Evolutionary conservation across 164 flowering plant genomes (phyloP).

Genomic region (Taxillus chinensis): DNA sequence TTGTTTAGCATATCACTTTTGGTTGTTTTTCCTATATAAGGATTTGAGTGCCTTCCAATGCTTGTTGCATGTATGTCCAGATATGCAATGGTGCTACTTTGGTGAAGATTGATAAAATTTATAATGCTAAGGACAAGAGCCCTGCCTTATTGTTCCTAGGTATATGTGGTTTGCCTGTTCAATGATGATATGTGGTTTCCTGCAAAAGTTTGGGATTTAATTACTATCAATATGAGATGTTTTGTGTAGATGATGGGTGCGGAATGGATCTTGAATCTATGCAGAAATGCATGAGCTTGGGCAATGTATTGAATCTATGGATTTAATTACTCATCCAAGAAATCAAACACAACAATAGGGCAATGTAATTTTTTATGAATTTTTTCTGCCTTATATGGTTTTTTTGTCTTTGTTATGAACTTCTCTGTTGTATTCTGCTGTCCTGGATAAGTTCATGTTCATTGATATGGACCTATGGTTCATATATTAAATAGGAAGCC

Average conservation of each 20-base stretch:
- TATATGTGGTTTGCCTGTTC: conserved; percentile 15
- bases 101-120: conserved; percentile 72
- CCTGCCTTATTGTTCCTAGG: conserved; percentile 88
- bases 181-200: not conserved
- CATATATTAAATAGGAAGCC: no score
- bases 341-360: conserved; percentile 74
- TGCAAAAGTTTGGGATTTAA: not conserved
- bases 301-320: conserved; percentile 9
- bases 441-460: no score
- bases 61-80: conserved; percentile 21
- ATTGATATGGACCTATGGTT: no score
- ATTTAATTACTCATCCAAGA: conserved; percentile 71
- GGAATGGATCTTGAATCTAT: conserved; percentile 85
- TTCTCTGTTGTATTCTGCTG: no score
- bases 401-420: not conserved
- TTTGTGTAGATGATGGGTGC: conserved; percentile 77
- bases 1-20: no score
- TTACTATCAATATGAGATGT: not conserved
- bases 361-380: conserved; percentile 43
- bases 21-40: no score
- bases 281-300: conserved; percentile 92
- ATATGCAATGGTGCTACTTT: conserved; percentile 77
- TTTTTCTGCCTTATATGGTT: not conserved
- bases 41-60: no score
- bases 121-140: conserved; percentile 46